A percentile compares a stretch with the other conserved stretches of the same genome.
These are phyloP conservation scores for Volvox reticuliferus DNA, from an alignment of 139 green algal species.

Conservation along the genomic window DNA sequence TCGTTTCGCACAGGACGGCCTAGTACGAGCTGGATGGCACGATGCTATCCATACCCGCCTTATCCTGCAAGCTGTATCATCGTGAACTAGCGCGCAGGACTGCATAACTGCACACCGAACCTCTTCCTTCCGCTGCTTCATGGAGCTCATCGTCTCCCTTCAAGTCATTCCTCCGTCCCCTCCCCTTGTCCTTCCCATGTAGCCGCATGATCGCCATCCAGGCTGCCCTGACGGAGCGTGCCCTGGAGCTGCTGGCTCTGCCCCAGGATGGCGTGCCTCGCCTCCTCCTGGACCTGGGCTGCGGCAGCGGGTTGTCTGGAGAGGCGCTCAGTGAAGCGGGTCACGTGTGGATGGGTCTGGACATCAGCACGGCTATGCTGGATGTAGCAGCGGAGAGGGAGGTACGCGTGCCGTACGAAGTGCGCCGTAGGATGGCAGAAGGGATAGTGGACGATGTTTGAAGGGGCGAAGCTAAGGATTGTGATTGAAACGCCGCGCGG, in stretches of 20 bases:
- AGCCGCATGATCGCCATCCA: slow-evolving; percentile 90
- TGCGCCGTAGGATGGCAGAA: not conserved
- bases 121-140: not conserved
- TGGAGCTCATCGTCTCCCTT: not conserved
- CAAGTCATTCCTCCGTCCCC: no score
- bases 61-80: no score
- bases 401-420: slow-evolving; percentile 39
- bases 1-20: no score
- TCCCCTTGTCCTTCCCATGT: slow-evolving; percentile 15
- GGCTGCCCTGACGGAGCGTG: slow-evolving; percentile 84
- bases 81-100: no score
- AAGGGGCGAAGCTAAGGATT: no score
- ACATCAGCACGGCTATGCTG: slow-evolving; percentile 91
- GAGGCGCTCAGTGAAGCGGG: slow-evolving; percentile 75
- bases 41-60: no score
- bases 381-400: slow-evolving; percentile 80
- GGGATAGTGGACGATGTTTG: not conserved
- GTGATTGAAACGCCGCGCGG: no score
- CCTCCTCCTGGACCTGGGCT: slow-evolving; percentile 96
- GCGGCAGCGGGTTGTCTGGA: slow-evolving; percentile 92
- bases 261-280: slow-evolving; percentile 84
- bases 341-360: slow-evolving; percentile 90
- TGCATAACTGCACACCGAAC: no score
- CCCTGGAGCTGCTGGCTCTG: slow-evolving; percentile 95
- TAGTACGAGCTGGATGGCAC: no score